Conservation (phyloP, 2,329 filamentous ascomycete species). For the Fusarium anthophilum region DNA sequence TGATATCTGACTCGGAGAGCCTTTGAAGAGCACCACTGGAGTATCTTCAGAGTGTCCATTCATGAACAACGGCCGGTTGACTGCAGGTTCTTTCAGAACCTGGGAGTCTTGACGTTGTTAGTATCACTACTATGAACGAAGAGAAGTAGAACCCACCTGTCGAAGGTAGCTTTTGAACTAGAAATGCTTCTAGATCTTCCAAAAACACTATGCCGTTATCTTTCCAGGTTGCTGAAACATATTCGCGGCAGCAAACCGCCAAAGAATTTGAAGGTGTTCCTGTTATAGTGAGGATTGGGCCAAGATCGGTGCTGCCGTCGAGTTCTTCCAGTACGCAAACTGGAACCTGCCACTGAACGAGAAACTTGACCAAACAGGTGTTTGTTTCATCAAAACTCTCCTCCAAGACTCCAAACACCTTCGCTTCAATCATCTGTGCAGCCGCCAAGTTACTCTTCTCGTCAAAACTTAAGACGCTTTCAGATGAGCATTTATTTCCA, state of each 20-base stretch:
- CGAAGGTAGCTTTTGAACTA: neutral
- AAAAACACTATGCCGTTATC: neutral
- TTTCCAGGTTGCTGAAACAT: neutral
- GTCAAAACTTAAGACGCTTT: too few species aligned
- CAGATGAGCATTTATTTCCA: too few species aligned
- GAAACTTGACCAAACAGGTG: neutral
- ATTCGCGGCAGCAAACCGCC: neutral
- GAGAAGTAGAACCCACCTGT: neutral
- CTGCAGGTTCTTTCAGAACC: too few species aligned
- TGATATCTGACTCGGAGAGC: neutral
- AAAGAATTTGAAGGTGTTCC: neutral
- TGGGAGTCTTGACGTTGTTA: neutral
- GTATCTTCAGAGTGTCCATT: neutral
- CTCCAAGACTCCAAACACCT: neutral
- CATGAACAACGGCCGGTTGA: neutral
- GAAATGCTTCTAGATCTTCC: neutral
- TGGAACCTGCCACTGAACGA: neutral
- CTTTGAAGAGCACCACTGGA: neutral
- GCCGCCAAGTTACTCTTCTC: too few species aligned
- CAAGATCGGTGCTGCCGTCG: neutral
- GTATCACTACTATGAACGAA: neutral
- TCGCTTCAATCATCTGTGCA: neutral
- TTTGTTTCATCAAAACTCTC: neutral
- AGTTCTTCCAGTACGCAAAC: neutral
- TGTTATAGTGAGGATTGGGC: neutral